phyloP scores from a whole-genome alignment of 75 land plant genomes.

The Cunninghamia lanceolata region DNA sequence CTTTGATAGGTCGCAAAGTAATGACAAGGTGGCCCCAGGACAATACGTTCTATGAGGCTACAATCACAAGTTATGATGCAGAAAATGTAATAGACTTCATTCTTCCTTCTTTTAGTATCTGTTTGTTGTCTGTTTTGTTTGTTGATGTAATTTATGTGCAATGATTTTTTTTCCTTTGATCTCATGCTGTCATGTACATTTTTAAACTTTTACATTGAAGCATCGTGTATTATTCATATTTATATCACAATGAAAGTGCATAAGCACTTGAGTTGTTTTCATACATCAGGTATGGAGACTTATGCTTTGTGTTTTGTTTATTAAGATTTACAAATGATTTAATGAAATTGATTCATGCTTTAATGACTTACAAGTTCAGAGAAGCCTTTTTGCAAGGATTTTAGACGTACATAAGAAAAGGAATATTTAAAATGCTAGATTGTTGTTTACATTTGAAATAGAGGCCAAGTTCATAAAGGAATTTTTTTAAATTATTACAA shows the following conservation, averaged over 20 bases:
- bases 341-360: neutral
- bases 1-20: conserved; percentile 74
- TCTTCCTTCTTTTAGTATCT: neutral
- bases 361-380: neutral
- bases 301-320: neutral
- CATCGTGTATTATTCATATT: neutral
- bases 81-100: conserved; percentile 28
- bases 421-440: neutral
- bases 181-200: neutral
- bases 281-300: neutral
- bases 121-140: neutral
- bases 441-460: neutral
- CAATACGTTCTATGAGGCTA: conserved; percentile 87
- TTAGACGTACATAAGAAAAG: neutral
- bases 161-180: neutral
- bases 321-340: neutral
- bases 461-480: neutral
- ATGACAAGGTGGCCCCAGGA: conserved; percentile 92
- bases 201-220: neutral
- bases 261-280: neutral
- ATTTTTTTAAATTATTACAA: neutral
- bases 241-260: neutral
- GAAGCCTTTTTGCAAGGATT: neutral
- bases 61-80: conserved; percentile 64
- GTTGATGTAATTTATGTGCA: neutral